These are phyloP conservation scores for Russula lepida DNA, from an alignment of 768 basidiomycete genomes.

Conservation along the genomic window DNA sequence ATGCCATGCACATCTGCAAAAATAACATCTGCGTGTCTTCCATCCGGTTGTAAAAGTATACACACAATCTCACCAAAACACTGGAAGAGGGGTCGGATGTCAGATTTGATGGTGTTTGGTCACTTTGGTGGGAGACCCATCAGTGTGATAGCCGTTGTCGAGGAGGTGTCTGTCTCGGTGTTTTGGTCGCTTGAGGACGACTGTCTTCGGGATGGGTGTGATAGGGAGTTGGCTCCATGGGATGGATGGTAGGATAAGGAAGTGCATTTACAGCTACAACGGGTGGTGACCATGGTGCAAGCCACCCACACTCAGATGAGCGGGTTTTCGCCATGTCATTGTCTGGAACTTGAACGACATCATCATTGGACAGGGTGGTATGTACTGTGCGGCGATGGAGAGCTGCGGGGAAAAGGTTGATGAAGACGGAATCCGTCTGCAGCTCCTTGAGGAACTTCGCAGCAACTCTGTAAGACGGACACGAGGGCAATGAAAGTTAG, in stretches of 20 bases:
- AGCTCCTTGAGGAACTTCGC: too few species aligned
- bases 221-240: not conserved
- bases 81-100: not conserved
- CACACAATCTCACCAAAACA: not conserved
- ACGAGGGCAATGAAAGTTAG: too few species aligned
- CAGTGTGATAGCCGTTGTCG: not conserved
- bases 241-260: conserved; percentile 2
- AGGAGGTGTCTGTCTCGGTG: not conserved
- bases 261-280: not conserved
- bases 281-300: not conserved
- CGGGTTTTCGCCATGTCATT: not conserved
- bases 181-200: not conserved
- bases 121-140: not conserved
- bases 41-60: not conserved
- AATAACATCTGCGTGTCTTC: not conserved
- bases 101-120: not conserved
- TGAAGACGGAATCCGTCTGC: too few species aligned
- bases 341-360: not conserved
- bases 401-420: too few species aligned
- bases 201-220: not conserved
- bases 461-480: too few species aligned
- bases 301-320: too few species aligned
- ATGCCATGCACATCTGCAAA: not conserved
- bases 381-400: too few species aligned
- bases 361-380: too few species aligned